Base-by-base conservation (phyloP, 352 stramenopile genomes). In the Halophytophthora batemanensis region DNA sequence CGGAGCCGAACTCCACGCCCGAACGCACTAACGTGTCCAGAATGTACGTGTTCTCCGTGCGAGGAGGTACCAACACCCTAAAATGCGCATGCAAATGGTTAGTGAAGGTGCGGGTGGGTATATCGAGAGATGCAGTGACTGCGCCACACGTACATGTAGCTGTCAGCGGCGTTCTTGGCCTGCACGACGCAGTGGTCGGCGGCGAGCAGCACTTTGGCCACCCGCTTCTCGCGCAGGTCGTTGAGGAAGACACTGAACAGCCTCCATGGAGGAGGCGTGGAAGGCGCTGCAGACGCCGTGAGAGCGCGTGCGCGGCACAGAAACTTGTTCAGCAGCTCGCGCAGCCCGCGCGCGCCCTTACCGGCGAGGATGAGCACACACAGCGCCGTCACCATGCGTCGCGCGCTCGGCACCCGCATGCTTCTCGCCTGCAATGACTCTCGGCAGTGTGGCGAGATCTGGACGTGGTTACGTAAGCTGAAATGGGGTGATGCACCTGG, bases 181-280 rank as follows among this genome's bases (percentile, higher is more conserved):
- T 82, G 59, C 8, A 90, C 79, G 48, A 87, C 31, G 23, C 73
- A 81, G 53, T 86, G 68, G 17, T 88, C 66, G 2, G 61, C 62
- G 0, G 73, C 77, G 1, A 93, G 54, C 40, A 87, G 67, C 53
- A 93, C 82, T 58, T 84, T 84, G n/a, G 40, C 58, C 7, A 93
- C 64, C 17, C 69, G 68, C 22, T 78, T 49, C 4, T 61, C 59
- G 3, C 35, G 54, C 22, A 88, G 50, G 50, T 93, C 79, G 13
- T 53, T 19, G 6, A 93, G 58, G 44, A 93, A 83, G n/a, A 31
- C 43, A 50, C 82, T 93, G 35, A 93, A 90, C n/a, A 93, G 64
- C 17, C 64, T 68, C 71, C 73, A 89, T 22, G 69, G 61, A 38
- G 63, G 41, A 33, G 63, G 36, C 19, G 50, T 19, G 23, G 66